Conservation (phyloP, 2,329 filamentous ascomycete genomes). For the Coniochaeta sp. region DNA sequence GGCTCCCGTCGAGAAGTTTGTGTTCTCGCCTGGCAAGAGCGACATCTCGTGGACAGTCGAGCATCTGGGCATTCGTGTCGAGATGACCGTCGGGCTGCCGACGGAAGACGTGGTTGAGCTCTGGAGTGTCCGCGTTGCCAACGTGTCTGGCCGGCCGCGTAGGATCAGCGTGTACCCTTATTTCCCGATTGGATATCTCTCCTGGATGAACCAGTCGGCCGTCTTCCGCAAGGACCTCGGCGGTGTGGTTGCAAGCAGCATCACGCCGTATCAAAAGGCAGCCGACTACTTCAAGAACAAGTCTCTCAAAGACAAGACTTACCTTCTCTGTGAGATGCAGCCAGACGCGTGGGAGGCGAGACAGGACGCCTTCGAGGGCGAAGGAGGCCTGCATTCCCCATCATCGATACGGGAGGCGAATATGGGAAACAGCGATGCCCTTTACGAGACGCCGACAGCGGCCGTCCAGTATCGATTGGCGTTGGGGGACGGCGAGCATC, state of each 20-base stretch:
- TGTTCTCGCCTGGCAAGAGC: constrained; percentile 47
- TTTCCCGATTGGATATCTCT: constrained; percentile 54
- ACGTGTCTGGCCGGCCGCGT: constrained; percentile 35
- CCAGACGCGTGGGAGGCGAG: constrained; percentile 46
- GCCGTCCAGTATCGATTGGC: constrained; percentile 42
- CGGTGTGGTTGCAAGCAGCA: constrained; percentile 42
- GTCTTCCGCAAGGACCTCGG: constrained; percentile 40
- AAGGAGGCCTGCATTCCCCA: constrained; percentile 46
- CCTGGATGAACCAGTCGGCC: constrained; percentile 54
- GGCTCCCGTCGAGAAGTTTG: constrained; percentile 35
- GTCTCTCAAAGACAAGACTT: constrained; percentile 48
- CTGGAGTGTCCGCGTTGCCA: constrained; percentile 46
- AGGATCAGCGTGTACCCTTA: constrained; percentile 47
- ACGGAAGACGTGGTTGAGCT: constrained; percentile 48
- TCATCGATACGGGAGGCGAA: constrained; percentile 27
- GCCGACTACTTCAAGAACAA: constrained; percentile 52
- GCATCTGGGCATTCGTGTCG: constrained; percentile 39
- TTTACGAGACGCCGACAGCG: constrained; percentile 47
- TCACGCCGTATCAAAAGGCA: constrained; percentile 51
- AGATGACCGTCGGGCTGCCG: constrained; percentile 43
- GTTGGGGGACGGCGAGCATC: constrained; percentile 29
- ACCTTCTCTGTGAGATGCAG: constrained; percentile 44
- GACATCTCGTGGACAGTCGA: constrained; percentile 48
- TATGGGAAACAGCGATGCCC: constrained; percentile 38
- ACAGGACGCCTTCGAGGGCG: constrained; percentile 46